Percentiles rank a stretch among this genome's conserved stretches.
phyloP scores from a whole-genome alignment of 768 basidiomycete species.

The Ramaria rubella region DNA sequence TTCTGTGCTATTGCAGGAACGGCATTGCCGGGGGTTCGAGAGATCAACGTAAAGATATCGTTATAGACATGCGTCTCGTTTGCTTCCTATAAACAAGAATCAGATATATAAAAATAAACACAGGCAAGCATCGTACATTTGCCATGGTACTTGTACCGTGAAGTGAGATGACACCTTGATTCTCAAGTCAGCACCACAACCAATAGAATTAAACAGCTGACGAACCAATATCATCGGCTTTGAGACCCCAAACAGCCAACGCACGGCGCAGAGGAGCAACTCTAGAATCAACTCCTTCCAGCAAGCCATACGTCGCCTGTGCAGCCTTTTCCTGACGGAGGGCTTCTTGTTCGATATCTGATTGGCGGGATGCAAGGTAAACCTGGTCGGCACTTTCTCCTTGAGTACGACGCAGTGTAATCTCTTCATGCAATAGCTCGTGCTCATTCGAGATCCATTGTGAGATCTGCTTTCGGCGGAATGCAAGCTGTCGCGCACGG shows the following conservation, averaged over 20 bases:
- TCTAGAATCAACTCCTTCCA: slow-evolving; percentile 77
- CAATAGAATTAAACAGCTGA: slow-evolving; percentile 19
- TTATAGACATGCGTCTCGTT: slow-evolving; percentile 99
- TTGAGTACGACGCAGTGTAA: slow-evolving; percentile 51
- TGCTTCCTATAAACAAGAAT: slow-evolving; percentile 57
- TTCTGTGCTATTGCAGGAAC: slow-evolving; percentile 97
- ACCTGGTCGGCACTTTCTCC: slow-evolving; percentile 50
- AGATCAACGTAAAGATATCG: slow-evolving; percentile 81
- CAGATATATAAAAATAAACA: background rate
- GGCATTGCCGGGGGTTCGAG: slow-evolving; percentile 91
- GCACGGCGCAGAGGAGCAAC: slow-evolving; percentile 92
- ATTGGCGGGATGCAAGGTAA: slow-evolving; percentile 70
- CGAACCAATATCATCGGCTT: slow-evolving; percentile 76
- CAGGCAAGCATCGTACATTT: slow-evolving; percentile 41
- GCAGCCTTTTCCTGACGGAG: slow-evolving; percentile 88
- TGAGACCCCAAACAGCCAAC: slow-evolving; percentile 93
- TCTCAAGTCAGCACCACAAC: background rate
- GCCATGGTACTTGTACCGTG: slow-evolving; percentile 86
- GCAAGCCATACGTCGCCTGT: slow-evolving; percentile 91
- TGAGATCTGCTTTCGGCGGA: slow-evolving; percentile 92
- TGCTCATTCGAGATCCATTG: slow-evolving; percentile 94
- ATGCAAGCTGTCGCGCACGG: slow-evolving; percentile 87
- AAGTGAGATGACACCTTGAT: slow-evolving; percentile 64
- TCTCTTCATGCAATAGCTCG: slow-evolving; percentile 72
- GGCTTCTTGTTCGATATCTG: slow-evolving; percentile 87